These are phyloP conservation scores for Pneumocystis murina DNA, from an alignment of 1,139 yeast genomes.

Conservation along the genomic window DNA sequence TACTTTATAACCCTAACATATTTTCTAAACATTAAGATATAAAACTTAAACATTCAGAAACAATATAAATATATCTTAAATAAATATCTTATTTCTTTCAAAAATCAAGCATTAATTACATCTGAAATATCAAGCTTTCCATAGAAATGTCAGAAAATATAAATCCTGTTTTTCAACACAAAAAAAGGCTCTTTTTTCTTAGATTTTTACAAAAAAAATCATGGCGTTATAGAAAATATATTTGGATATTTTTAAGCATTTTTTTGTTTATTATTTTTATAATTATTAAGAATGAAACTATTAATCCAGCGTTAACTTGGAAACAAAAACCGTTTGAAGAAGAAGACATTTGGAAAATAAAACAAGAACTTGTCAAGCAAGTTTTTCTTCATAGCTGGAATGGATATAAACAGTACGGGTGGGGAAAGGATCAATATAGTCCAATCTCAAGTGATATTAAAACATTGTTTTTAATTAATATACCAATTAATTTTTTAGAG, in stretches of 20 bases:
- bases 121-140: neutral
- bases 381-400: slow-evolving; percentile 70
- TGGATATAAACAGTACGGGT: slow-evolving; percentile 60
- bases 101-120: neutral
- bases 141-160: neutral
- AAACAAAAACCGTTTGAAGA: neutral
- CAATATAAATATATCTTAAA: too few relatives aligned
- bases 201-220: neutral
- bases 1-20: neutral
- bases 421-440: slow-evolving; percentile 63
- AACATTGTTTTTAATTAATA: neutral
- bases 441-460: slow-evolving; percentile 31
- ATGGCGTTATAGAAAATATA: slow-evolving; percentile 3
- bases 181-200: neutral
- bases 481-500: slow-evolving; percentile 19
- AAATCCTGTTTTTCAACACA: neutral
- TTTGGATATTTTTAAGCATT: slow-evolving; percentile 1
- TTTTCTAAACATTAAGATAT: neutral
- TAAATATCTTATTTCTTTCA: neutral
- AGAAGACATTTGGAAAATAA: slow-evolving; percentile 26
- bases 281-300: slow-evolving; percentile 1
- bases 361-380: slow-evolving; percentile 41
- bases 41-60: neutral
- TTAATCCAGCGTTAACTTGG: neutral
- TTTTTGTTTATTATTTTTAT: neutral